phyloP scores from a whole-genome alignment of 116 monocot species.

The Papilionanthe hybrid region DNA sequence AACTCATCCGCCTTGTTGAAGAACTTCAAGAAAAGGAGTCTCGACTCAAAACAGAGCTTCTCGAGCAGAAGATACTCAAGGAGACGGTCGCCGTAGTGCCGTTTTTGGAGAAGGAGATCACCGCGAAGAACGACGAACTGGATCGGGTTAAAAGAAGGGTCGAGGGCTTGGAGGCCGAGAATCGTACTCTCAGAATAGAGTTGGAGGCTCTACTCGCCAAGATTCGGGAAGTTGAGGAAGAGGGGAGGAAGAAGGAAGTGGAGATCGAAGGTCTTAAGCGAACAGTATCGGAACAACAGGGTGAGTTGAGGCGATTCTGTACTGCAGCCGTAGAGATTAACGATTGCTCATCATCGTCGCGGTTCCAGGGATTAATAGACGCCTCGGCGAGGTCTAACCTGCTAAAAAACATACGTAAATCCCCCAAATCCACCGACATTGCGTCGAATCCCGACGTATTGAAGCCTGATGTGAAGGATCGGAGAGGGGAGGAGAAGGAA shows the following conservation, averaged over 20 bases:
- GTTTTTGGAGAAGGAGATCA: slow-evolving; percentile 69
- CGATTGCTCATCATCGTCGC: slow-evolving; percentile 36
- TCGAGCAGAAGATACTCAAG: slow-evolving; percentile 87
- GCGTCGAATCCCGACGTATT: not conserved
- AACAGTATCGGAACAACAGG: not conserved
- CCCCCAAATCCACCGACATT: slow-evolving; percentile 25
- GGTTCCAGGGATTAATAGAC: slow-evolving; percentile 34
- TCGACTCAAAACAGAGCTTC: slow-evolving; percentile 66
- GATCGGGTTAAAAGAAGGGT: slow-evolving; percentile 21
- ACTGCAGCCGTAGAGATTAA: slow-evolving; percentile 12
- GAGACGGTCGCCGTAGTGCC: slow-evolving; percentile 87
- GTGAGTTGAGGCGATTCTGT: slow-evolving; percentile 26
- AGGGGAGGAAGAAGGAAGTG: slow-evolving; percentile 32
- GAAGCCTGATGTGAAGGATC: slow-evolving; percentile 9
- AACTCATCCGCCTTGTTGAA: slow-evolving; percentile 69
- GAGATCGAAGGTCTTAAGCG: slow-evolving; percentile 31
- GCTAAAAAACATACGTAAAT: slow-evolving; percentile 15
- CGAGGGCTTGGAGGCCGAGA: slow-evolving; percentile 47
- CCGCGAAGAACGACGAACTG: slow-evolving; percentile 43
- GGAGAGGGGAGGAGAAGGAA: slow-evolving; percentile 15
- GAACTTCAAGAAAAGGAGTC: slow-evolving; percentile 82
- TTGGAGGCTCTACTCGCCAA: slow-evolving; percentile 25
- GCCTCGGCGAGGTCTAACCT: slow-evolving; percentile 23
- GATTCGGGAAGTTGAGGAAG: slow-evolving; percentile 28
- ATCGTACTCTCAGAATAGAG: slow-evolving; percentile 32